Percentiles rank a stretch among this genome's conserved stretches.
Conservation (phyloP, 2,329 filamentous ascomycete species). For the Xylaria hypoxylon region DNA sequence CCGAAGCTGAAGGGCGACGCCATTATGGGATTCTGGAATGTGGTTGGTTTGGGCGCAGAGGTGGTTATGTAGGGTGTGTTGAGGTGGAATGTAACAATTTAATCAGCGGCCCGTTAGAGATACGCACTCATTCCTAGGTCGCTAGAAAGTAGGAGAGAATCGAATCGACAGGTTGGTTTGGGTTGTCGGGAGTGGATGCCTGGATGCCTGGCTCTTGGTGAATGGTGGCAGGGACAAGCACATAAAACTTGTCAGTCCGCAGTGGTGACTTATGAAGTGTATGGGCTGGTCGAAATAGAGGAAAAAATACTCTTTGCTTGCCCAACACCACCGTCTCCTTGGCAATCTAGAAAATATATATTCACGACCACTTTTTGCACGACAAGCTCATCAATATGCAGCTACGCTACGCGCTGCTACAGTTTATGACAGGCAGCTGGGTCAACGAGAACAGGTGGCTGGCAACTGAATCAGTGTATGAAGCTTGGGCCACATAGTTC, state of each 20-base stretch:
- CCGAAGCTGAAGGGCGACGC: conserved; percentile 50
- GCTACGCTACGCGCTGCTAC: conserved; percentile 18
- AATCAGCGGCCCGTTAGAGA: conserved; percentile 34
- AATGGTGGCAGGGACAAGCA: neutral
- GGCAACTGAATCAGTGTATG: conserved; percentile 13
- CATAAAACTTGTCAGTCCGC: neutral
- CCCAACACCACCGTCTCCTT: conserved; percentile 19
- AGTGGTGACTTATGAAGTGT: neutral
- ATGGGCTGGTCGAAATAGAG: neutral
- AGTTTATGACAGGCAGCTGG: conserved; percentile 10
- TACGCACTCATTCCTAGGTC: conserved; percentile 39
- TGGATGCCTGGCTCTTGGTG: conserved; percentile 13
- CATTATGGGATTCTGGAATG: conserved; percentile 45
- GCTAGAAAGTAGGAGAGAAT: neutral
- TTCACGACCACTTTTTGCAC: conserved; percentile 41
- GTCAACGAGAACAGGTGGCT: conserved; percentile 12
- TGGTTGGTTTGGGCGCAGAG: conserved; percentile 11
- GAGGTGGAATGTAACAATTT: conserved; percentile 42
- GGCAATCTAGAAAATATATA: conserved; percentile 20
- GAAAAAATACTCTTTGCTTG: conserved; percentile 3
- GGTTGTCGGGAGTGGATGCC: conserved; percentile 14
- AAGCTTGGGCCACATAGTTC: conserved; percentile 37
- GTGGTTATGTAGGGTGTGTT: conserved; percentile 19
- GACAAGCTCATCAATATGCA: conserved; percentile 40
- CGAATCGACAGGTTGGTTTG: conserved; percentile 22